Evolutionary conservation across 192 early-diverging fungal species (phyloP).

Genomic region (Coemansia aciculifera): DNA sequence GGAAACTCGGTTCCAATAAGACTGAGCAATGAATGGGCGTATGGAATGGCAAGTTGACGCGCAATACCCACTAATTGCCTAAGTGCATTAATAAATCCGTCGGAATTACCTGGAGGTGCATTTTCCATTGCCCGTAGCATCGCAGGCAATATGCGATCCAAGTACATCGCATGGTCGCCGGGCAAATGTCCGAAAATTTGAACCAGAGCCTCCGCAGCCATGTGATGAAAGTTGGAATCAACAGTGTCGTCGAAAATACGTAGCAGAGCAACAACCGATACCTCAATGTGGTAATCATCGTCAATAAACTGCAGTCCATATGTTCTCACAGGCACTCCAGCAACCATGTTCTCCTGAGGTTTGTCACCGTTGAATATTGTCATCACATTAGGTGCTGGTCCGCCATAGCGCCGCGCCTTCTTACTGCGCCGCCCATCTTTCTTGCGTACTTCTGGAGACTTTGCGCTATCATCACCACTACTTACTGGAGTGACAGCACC

Average conservation of each 20-base stretch:
- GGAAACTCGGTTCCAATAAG: conserved; percentile 82
- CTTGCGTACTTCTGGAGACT: background rate
- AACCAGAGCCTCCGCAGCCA: conserved; percentile 90
- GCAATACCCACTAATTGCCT: conserved; percentile 82
- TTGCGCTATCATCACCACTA: background rate
- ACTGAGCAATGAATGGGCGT: conserved; percentile 74
- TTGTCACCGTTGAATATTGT: conserved; percentile 30
- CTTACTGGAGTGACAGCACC: background rate
- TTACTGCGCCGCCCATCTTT: conserved; percentile 6
- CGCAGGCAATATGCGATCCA: conserved; percentile 72
- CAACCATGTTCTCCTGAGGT: conserved; percentile 24
- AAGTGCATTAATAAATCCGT: conserved; percentile 89
- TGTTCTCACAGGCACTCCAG: conserved; percentile 25
- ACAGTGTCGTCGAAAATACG: conserved; percentile 84
- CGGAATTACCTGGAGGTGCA: conserved; percentile 72
- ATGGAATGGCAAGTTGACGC: conserved; percentile 89
- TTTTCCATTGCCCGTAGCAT: conserved; percentile 84
- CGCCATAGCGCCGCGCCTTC: conserved; percentile 6
- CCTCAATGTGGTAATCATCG: conserved; percentile 89
- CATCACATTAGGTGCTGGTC: conserved; percentile 28
- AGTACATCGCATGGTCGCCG: conserved; percentile 14
- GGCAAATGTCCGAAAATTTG: conserved; percentile 84
- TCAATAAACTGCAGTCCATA: conserved; percentile 31
- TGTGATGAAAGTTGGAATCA: conserved; percentile 76
- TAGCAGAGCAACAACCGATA: conserved; percentile 87